These are phyloP conservation scores for Didymella lethalis DNA, from an alignment of 2,329 filamentous ascomycete species.

Conservation along the genomic window DNA sequence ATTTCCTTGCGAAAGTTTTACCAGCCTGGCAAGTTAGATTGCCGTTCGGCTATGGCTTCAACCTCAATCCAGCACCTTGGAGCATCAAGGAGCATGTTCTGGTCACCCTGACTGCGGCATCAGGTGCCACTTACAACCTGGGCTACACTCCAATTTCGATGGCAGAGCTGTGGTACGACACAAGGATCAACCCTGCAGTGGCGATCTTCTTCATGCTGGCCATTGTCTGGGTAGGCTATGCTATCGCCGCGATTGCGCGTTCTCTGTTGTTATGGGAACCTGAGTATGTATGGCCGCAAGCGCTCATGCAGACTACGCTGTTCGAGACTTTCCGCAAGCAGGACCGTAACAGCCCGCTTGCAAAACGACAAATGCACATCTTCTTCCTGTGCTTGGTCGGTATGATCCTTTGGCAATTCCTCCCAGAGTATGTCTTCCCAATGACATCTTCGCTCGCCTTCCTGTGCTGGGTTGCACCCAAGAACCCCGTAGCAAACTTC, in stretches of 20 bases:
- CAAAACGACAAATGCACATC: conserved; percentile 63
- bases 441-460: conserved; percentile 68
- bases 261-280: conserved; percentile 67
- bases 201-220: conserved; percentile 68
- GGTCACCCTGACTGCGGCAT: conserved; percentile 57
- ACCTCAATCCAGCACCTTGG: conserved; percentile 64
- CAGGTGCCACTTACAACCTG: conserved; percentile 43
- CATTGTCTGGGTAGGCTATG: conserved; percentile 66
- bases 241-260: conserved; percentile 65
- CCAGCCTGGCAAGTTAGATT: conserved; percentile 58
- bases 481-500: conserved; percentile 65
- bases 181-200: conserved; percentile 61
- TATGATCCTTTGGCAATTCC: conserved; percentile 67
- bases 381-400: conserved; percentile 64
- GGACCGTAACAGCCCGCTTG: conserved; percentile 59
- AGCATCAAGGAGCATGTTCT: conserved; percentile 66
- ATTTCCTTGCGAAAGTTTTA: conserved; percentile 61
- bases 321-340: conserved; percentile 66
- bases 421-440: conserved; percentile 68
- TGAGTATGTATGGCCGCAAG: conserved; percentile 61
- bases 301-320: conserved; percentile 64
- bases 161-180: conserved; percentile 65
- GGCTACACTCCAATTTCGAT: conserved; percentile 60
- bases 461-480: conserved; percentile 69
- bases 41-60: conserved; percentile 60